Base-by-base conservation (phyloP, 768 basidiomycete species). In the Tricholomella constricta region DNA sequence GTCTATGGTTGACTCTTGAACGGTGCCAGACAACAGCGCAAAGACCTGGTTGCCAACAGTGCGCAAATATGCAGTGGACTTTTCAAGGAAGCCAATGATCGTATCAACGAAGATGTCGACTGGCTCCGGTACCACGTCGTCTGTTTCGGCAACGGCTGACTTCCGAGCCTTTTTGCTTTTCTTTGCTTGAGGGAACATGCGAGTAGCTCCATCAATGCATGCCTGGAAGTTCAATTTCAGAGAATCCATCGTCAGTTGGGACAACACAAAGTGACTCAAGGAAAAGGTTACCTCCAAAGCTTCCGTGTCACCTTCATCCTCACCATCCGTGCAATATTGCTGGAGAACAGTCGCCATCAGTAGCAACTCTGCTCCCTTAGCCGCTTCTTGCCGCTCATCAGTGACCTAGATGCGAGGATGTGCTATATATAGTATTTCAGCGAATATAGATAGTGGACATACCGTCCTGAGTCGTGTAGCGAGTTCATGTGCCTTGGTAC, bases 81-180 rank as follows among this genome's bases (percentile, higher is more conserved):
- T 82, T 66, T 98, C 94, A 32, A 99, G 71, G 64, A 91, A 88
- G 6, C 92, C 92, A 43, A 99, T 91, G 45, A 98, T 83, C n/a
- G 81, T 79, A 65, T 98, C 94, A 29, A 95, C 85, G 35, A 98
- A 78, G 38, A 94, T 70, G 56, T 97, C 94, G 49, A 95, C 83
- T 1, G 94, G 85, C 43, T 81, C 80, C 1, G 79, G 75, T 3
- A 72, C 73, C 9, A 58, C 32, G 8, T 75, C 75, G 12, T 76
- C 76, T 32, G 62, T 46, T 38, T 71, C 67, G 52, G 61, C 64
- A 34, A 61, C 62, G 35, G 51, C 47, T 2, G 69, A 66, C 57
- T 76, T 76, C 55, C 71, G 74, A 15, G 66, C 56, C 57, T 80
- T 79, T 60, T 77, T 77, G 12, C 67, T 54, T 52, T 72, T 65